Conservation (phyloP, 306 rosid species). For the Acacia confusa region DNA sequence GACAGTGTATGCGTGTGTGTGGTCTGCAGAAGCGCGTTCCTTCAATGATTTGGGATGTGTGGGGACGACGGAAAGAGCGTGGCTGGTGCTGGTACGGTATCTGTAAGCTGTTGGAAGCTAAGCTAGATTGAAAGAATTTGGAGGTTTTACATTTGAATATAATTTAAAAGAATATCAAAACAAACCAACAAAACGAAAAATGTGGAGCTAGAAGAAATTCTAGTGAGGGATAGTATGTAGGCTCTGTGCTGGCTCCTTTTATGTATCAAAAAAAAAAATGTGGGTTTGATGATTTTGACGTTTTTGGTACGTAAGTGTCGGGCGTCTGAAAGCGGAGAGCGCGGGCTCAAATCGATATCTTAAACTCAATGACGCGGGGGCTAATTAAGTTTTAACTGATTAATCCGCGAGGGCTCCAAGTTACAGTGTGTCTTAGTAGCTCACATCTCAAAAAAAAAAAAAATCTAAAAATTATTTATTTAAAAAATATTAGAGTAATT, state of each 20-base stretch:
- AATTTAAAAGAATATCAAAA: not conserved
- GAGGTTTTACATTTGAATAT: not conserved
- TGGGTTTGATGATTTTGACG: not conserved
- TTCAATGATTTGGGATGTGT: not conserved
- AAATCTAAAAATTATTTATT: too few relatives aligned
- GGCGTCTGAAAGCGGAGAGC: too few relatives aligned
- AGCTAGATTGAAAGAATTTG: constrained; percentile 6
- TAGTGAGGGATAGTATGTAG: too few relatives aligned
- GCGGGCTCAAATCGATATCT: too few relatives aligned
- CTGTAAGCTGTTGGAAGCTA: not conserved
- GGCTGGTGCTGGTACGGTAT: not conserved
- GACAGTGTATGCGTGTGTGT: too few relatives aligned
- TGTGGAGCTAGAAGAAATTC: too few relatives aligned
- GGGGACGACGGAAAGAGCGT: not conserved
- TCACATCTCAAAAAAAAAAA: too few relatives aligned
- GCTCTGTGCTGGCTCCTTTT: too few relatives aligned
- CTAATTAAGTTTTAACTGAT: not conserved
- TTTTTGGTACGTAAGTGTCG: not conserved
- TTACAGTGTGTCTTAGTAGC: not conserved
- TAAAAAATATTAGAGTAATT: too few relatives aligned
- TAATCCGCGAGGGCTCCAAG: not conserved
- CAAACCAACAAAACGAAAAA: not conserved
- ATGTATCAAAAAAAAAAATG: too few relatives aligned
- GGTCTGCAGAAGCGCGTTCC: constrained; percentile 30
- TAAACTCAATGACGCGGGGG: not conserved